Evolutionary conservation across 306 rosid species (phyloP).

Genomic region (Lagenaria siceraria): DNA sequence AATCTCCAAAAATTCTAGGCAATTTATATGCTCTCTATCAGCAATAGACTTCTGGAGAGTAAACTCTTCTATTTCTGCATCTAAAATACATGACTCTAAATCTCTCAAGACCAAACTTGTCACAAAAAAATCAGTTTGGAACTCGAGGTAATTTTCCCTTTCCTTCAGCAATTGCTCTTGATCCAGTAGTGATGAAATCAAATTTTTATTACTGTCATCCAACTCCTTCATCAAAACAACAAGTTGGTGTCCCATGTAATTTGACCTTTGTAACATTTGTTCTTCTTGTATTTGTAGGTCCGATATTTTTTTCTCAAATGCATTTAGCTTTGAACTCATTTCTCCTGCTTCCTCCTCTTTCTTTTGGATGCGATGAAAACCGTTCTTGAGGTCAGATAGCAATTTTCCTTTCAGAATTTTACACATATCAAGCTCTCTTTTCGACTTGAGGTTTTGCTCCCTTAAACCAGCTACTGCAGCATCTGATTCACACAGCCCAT

Average conservation of each 20-base stretch:
- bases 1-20: conserved; percentile 28
- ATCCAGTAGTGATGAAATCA: conserved; percentile 37
- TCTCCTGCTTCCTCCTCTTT: conserved; percentile 68
- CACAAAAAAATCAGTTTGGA: conserved; percentile 44
- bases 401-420: conserved; percentile 63
- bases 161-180: conserved; percentile 45
- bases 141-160: conserved; percentile 36
- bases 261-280: conserved; percentile 66
- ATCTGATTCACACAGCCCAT: conserved; percentile 64
- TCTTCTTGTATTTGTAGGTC: conserved; percentile 78
- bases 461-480: conserved; percentile 52
- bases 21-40: conserved; percentile 29
- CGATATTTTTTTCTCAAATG: conserved; percentile 54
- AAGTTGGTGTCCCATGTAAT: conserved; percentile 73
- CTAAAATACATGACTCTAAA: conserved; percentile 48
- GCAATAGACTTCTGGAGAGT: conserved; percentile 24
- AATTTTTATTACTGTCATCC: conserved; percentile 39
- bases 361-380: conserved; percentile 62
- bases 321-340: conserved; percentile 40
- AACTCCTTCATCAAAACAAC: conserved; percentile 59
- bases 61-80: conserved; percentile 38
- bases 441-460: conserved; percentile 54
- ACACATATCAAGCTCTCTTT: conserved; percentile 81
- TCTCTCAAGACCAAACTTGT: conserved; percentile 49
- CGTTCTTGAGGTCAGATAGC: conserved; percentile 58